phyloP scores from a whole-genome alignment of 768 basidiomycete genomes.

The Exsudoporus frostii region DNA sequence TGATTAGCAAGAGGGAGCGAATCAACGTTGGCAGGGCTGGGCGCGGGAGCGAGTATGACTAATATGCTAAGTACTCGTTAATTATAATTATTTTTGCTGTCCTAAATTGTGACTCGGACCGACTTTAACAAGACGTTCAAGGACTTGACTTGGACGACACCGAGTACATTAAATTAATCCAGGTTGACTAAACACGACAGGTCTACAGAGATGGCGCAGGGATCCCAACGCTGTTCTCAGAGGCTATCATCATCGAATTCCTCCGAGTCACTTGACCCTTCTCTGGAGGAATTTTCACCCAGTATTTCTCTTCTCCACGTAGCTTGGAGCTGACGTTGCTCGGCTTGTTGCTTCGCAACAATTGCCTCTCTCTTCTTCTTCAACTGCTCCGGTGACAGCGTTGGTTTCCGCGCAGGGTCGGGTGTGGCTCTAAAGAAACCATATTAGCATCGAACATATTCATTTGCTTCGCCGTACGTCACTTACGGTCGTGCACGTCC shows the following conservation, averaged over 20 bases:
- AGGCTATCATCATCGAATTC: neutral
- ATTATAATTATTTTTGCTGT: constrained; percentile 1
- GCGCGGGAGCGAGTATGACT: constrained; percentile 22
- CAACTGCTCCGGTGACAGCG: constrained; percentile 1
- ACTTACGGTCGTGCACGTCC: constrained; percentile 4
- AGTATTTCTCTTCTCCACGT: neutral
- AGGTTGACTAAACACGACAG: neutral
- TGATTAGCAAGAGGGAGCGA: constrained; percentile 27
- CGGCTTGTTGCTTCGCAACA: constrained; percentile 11
- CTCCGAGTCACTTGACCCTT: neutral
- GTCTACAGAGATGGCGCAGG: neutral
- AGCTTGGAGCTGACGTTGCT: constrained; percentile 10
- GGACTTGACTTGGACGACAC: too few species aligned
- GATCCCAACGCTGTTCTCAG: neutral
- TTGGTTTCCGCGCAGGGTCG: neutral
- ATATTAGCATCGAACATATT: neutral
- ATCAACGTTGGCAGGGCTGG: constrained; percentile 18
- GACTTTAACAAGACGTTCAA: neutral
- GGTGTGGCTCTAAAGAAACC: neutral
- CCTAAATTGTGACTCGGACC: neutral
- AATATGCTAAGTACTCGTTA: constrained; percentile 20
- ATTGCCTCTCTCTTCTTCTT: constrained; percentile 9
- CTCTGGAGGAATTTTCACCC: neutral
- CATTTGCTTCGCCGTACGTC: neutral
- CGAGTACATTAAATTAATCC: neutral